Percentiles rank a stretch among this genome's conserved stretches.
These are phyloP conservation scores for Geranium rotundifolium DNA, from an alignment of 345 rosid genomes.

Conservation along the genomic window DNA sequence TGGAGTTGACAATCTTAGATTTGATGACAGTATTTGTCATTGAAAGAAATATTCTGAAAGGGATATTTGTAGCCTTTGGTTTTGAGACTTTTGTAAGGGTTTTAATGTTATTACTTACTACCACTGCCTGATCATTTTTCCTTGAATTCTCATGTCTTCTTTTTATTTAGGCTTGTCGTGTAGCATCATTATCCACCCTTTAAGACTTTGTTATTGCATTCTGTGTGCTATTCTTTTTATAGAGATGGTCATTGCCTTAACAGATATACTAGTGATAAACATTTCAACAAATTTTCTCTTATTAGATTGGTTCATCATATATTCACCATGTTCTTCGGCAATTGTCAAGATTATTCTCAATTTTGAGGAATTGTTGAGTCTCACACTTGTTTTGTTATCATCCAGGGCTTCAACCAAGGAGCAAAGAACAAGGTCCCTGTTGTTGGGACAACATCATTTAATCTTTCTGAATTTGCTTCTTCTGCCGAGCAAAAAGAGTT, in stretches of 20 bases:
- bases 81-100: background rate
- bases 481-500: conserved; percentile 44
- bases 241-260: background rate
- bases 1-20: background rate
- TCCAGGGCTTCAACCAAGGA: conserved; percentile 54
- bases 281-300: too few relatives aligned
- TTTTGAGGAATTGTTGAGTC: background rate
- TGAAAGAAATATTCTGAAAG: background rate
- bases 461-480: conserved; percentile 56
- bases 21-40: background rate
- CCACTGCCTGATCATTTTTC: background rate
- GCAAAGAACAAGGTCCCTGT: conserved; percentile 43
- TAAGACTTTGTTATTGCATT: background rate
- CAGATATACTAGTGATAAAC: too few relatives aligned
- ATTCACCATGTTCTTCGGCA: background rate
- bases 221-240: background rate
- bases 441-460: conserved; percentile 46
- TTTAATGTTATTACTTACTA: background rate
- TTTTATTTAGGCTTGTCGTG: background rate
- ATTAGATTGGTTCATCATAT: background rate
- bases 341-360: background rate
- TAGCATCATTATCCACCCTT: background rate
- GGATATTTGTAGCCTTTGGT: background rate
- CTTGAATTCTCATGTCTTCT: background rate
- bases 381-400: background rate